A percentile compares a stretch with the other conserved stretches of the same genome.
These are phyloP conservation scores for Leccinum longicurvipes DNA, from an alignment of 768 basidiomycete species.

Conservation along the genomic window DNA sequence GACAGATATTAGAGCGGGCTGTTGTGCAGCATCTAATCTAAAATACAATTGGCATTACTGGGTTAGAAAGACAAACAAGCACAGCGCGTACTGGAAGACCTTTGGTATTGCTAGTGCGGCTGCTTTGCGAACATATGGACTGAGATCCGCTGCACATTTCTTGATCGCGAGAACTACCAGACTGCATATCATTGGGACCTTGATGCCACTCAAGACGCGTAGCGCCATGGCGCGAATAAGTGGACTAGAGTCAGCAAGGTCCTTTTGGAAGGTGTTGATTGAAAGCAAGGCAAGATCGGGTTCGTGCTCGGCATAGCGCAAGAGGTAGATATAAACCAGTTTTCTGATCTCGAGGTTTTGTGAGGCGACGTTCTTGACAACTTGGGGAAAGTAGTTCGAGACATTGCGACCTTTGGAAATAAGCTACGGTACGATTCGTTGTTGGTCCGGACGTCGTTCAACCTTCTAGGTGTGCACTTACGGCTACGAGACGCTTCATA, in stretches of 20 bases:
- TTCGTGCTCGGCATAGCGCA: conserved; percentile 89
- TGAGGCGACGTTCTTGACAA: conserved; percentile 95
- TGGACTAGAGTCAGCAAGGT: conserved; percentile 87
- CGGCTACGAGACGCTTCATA: conserved; percentile 92
- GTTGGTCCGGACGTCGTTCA: neutral
- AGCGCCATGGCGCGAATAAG: conserved; percentile 96
- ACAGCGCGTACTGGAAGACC: conserved; percentile 61
- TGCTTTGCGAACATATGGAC: conserved; percentile 92
- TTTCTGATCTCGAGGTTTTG: conserved; percentile 92
- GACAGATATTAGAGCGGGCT: conserved; percentile 66
- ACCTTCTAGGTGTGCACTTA: conserved; percentile 38
- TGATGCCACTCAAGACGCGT: conserved; percentile 88
- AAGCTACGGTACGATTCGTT: conserved; percentile 46
- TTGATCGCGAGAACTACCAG: conserved; percentile 86
- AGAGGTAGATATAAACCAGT: conserved; percentile 95
- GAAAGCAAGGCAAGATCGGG: conserved; percentile 94
- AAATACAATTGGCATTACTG: conserved; percentile 2
- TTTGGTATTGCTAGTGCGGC: conserved; percentile 89
- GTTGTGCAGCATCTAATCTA: conserved; percentile 74
- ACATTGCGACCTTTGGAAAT: conserved; percentile 92
- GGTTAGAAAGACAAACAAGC: conserved; percentile 6
- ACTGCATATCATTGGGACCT: conserved; percentile 82
- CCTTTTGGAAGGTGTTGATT: conserved; percentile 98
- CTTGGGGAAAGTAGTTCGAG: conserved; percentile 91
- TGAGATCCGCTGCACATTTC: conserved; percentile 88